Evolutionary conservation across 2,329 filamentous ascomycete genomes (phyloP), one percentile per base, ranked within the genome.

Genomic region (Waltergamsia citrina): DNA sequence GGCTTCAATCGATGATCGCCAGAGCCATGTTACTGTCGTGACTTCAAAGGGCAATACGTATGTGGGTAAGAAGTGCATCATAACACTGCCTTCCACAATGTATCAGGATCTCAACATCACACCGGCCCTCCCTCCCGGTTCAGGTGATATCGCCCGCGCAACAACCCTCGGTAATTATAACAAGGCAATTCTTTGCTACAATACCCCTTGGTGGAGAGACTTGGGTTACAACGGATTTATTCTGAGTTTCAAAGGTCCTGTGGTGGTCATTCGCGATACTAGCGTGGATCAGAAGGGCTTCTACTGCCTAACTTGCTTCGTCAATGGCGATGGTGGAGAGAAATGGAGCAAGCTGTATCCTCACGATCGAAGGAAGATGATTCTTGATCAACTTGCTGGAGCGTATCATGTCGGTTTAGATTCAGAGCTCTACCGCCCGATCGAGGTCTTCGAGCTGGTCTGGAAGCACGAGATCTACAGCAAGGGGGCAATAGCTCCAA

Each of bases 41-140:
- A 49, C 48, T 0, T 47, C 41, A 0, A 43, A 37, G 2, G 46
- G 44, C 8, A 45, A 41, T 15, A 37, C 46, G 0, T 49, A 59
- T 16, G 38, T 51, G 3, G 59, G 53, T 3, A 15, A 21, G 12
- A 65, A 63, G 29, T 51, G 60, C 18, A 61, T 74, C 32, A 40
- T 71, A 4, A 66, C 69, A 2, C 47, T 74, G 5, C 63, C 70
- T 0, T 67, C 60, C 6, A 59, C 69, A 6, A 49, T 71, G 29
- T 61, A 66, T 34, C 52, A 54, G 9, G 53, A 60, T 6, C 59
- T 75, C 18, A 50, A 47, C 4, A 69, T 74, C 45, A 45, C 53
- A 0, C 71, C 71, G 1, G 42, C 59, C 1, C 50, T 71, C 1
- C 59, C 67, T 0, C 22, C 41, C 0, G 44, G 49, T 3, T 55